Evolutionary conservation across 1,284 basidiomycete species (phyloP).

Genomic region (Fomitopsis pinicola): DNA sequence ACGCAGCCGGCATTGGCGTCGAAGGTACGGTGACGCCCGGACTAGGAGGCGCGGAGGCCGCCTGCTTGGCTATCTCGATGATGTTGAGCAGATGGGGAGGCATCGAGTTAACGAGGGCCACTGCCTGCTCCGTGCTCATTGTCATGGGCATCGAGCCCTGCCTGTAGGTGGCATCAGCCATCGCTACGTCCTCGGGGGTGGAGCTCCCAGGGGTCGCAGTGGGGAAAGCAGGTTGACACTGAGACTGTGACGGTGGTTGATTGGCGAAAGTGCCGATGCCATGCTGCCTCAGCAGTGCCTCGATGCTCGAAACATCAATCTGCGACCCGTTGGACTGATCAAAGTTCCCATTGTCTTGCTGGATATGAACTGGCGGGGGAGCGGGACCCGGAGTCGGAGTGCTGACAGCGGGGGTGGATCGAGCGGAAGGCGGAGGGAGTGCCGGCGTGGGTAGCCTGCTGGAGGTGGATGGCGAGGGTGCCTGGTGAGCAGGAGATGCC

Average conservation of each 20-base stretch:
- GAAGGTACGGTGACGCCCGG: background rate
- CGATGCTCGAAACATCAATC: slow-evolving; percentile 4
- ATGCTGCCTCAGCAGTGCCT: slow-evolving; percentile 2
- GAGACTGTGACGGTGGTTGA: background rate
- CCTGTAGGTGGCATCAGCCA: background rate
- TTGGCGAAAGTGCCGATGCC: background rate
- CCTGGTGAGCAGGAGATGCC: background rate
- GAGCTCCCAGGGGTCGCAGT: background rate
- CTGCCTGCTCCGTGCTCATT: background rate
- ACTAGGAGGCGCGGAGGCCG: background rate
- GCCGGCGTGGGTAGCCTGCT: background rate
- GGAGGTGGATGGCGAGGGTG: background rate
- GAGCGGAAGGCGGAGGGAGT: background rate
- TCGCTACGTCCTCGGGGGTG: background rate
- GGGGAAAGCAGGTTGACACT: background rate
- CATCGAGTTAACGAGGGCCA: background rate
- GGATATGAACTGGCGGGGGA: background rate
- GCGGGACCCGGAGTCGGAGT: background rate
- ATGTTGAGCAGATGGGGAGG: background rate
- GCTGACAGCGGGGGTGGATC: background rate
- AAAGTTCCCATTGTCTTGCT: background rate
- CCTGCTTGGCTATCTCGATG: background rate
- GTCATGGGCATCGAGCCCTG: background rate
- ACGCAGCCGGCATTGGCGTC: background rate
- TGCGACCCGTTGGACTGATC: background rate